Conservation (phyloP, 805 yeast genomes). For the Wickerhamomyces pijperi region DNA sequence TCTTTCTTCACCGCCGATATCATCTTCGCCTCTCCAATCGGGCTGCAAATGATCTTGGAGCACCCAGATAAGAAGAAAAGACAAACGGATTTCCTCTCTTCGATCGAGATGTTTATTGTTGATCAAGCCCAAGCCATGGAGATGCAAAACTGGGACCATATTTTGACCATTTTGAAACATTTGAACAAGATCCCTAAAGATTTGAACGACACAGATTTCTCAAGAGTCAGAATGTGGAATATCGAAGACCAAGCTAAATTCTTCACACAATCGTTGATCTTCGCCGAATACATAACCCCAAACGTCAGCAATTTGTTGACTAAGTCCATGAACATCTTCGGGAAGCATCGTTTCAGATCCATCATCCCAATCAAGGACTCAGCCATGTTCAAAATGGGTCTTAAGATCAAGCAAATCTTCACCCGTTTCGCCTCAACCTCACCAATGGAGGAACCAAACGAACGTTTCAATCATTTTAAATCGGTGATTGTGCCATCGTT, state of each 20-base stretch:
- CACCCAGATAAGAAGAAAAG: conserved; percentile 44
- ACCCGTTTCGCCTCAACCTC: conserved; percentile 52
- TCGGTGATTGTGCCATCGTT: conserved; percentile 67
- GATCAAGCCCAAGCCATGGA: conserved; percentile 82
- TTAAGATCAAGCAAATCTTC: conserved; percentile 57
- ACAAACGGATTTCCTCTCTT: conserved; percentile 74
- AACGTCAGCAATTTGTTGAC: conserved; percentile 56
- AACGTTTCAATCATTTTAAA: conserved; percentile 72
- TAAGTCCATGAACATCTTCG: conserved; percentile 44
- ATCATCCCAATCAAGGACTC: conserved; percentile 33
- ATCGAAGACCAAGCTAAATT: conserved; percentile 69
- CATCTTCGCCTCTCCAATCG: conserved; percentile 85
- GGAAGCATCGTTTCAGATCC: conserved; percentile 47
- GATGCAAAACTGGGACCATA: conserved; percentile 90
- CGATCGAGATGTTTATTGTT: conserved; percentile 70
- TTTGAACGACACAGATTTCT: conserved; percentile 78
- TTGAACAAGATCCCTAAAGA: conserved; percentile 70
- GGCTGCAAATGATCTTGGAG: conserved; percentile 70
- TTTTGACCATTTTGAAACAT: conserved; percentile 53
- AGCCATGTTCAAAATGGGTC: conserved; percentile 53
- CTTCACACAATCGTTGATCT: conserved; percentile 69
- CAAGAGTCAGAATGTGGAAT: conserved; percentile 86
- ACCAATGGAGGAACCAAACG: conserved; percentile 63
- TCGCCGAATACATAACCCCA: conserved; percentile 73
- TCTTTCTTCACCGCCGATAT: conserved; percentile 79